A percentile compares a stretch with the other conserved stretches of the same genome.
Conservation (phyloP, 352 stramenopile species). For the Blastocystis sp. region DNA sequence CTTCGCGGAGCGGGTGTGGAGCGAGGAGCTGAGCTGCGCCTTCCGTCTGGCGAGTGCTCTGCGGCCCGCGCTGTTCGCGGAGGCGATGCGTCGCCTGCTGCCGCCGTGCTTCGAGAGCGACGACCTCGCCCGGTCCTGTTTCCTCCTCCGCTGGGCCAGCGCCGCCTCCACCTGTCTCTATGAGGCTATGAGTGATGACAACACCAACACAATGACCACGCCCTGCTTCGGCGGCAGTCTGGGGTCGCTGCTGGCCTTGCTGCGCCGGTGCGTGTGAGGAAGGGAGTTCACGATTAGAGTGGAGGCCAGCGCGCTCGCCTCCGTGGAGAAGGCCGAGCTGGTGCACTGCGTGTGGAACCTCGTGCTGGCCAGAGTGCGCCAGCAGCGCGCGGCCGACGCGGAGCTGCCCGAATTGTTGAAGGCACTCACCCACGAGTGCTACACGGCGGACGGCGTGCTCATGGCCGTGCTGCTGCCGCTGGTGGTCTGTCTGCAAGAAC, state of each 20-base stretch:
- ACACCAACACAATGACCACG: too few species aligned
- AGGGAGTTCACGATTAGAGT: background rate
- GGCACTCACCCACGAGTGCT: background rate
- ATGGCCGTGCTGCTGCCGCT: background rate
- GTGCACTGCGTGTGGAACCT: background rate
- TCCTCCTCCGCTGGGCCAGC: background rate
- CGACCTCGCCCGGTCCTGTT: background rate
- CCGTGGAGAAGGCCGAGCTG: background rate
- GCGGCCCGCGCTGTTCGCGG: background rate
- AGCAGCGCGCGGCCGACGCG: background rate
- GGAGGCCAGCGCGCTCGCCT: too few species aligned
- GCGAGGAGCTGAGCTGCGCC: background rate
- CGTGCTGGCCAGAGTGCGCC: background rate
- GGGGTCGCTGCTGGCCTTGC: background rate
- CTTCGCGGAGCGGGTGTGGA: background rate
- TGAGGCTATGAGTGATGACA: too few species aligned
- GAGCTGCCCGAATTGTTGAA: background rate
- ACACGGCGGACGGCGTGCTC: background rate
- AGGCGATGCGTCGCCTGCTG: background rate
- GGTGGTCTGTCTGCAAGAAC: background rate
- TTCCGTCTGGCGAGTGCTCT: background rate
- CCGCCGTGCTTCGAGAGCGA: too few species aligned
- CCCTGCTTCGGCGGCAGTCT: background rate
- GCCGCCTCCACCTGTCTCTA: background rate
- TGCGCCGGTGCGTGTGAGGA: background rate